These are phyloP conservation scores for Termitomyces sp. DNA, from an alignment of 768 basidiomycete species.

Conservation along the genomic window DNA sequence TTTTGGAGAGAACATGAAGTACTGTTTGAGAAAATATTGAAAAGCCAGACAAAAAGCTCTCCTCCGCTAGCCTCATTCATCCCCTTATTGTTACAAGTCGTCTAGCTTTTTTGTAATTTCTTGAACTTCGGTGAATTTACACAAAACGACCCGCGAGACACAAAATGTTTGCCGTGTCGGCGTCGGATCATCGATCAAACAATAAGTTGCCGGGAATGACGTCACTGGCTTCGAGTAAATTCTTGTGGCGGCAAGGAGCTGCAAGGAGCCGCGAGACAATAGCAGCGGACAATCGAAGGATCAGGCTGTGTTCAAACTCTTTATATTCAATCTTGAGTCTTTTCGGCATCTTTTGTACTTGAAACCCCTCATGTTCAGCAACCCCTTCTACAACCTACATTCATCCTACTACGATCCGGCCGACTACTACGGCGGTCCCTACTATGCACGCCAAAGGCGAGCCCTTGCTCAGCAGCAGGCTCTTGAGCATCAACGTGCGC, in stretches of 20 bases:
- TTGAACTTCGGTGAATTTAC: too few species aligned
- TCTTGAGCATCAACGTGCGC: constrained; percentile 14
- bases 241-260: neutral
- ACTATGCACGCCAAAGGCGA: neutral
- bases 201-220: neutral
- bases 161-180: too few species aligned
- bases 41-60: too few species aligned
- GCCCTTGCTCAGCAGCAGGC: constrained; percentile 18
- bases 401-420: constrained; percentile 14
- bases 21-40: too few species aligned
- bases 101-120: too few species aligned
- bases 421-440: neutral
- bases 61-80: too few species aligned
- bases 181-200: too few species aligned
- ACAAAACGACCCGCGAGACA: too few species aligned
- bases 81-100: too few species aligned
- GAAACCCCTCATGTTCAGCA: constrained; percentile 17
- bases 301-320: neutral
- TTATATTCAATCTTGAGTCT: neutral
- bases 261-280: neutral
- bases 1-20: too few species aligned
- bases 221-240: constrained; percentile 6
- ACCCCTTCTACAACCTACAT: constrained; percentile 17
- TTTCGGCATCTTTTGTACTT: neutral
- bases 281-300: neutral